phyloP scores from a whole-genome alignment of 2,329 filamentous ascomycete genomes.

The Ilyonectria mors-panacis region DNA sequence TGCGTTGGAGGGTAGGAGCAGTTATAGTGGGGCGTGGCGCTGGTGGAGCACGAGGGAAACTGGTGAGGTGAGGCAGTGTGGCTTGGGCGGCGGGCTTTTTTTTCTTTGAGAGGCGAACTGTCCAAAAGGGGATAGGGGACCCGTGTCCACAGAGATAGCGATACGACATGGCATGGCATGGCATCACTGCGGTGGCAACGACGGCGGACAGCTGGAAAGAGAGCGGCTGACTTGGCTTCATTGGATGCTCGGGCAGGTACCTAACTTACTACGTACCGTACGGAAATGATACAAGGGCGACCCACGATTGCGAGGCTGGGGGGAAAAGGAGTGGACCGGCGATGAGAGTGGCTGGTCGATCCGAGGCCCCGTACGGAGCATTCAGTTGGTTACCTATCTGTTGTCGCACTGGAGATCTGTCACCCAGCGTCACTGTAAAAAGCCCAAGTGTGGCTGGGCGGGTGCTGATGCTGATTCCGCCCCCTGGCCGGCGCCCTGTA shows the following conservation, averaged over 20 bases:
- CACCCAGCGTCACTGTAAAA: background rate
- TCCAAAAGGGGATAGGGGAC: constrained; percentile 42
- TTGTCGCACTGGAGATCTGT: constrained; percentile 3
- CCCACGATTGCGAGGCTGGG: constrained; percentile 40
- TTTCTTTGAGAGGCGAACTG: constrained; percentile 25
- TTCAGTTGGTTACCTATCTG: background rate
- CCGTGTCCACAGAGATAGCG: constrained; percentile 38
- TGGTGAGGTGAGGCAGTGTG: constrained; percentile 14
- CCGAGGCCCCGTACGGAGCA: constrained; percentile 1
- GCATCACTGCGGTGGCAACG: background rate
- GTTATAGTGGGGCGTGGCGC: constrained; percentile 7
- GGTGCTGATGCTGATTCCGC: background rate
- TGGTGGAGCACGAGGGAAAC: constrained; percentile 6
- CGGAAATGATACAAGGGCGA: constrained; percentile 30
- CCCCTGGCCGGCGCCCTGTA: constrained; percentile 1
- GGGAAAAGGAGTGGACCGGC: constrained; percentile 11
- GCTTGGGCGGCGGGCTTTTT: constrained; percentile 14
- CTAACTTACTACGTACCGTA: background rate
- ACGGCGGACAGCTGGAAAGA: background rate
- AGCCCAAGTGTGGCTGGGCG: constrained; percentile 11
- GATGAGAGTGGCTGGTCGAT: constrained; percentile 21
- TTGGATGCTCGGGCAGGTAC: constrained; percentile 9
- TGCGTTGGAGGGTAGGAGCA: background rate
- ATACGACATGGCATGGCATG: constrained; percentile 14
- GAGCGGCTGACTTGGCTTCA: constrained; percentile 21